phyloP scores from a whole-genome alignment of 352 stramenopile species.

The Globisporangium iwayamae region DNA sequence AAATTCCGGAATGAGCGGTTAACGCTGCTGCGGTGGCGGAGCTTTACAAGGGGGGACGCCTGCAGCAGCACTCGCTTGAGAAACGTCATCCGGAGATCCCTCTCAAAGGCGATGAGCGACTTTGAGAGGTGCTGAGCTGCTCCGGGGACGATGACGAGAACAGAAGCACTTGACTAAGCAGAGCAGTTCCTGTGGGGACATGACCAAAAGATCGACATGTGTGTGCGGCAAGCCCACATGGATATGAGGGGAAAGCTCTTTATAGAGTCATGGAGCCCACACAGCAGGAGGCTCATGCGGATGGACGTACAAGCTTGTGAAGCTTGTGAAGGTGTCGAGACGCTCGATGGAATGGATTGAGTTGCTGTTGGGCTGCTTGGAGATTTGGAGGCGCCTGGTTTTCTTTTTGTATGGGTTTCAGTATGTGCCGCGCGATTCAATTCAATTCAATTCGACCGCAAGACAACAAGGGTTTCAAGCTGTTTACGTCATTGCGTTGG shows the following conservation, averaged over 20 bases:
- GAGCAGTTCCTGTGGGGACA: background rate
- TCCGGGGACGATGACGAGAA: conserved; percentile 1
- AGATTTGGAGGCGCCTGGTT: conserved; percentile 1
- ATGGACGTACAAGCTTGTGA: background rate
- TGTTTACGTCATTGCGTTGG: conserved; percentile 10
- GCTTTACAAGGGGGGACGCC: background rate
- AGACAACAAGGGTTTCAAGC: background rate
- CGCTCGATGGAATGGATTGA: background rate
- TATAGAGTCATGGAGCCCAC: no score
- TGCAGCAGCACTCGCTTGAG: background rate
- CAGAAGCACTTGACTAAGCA: background rate
- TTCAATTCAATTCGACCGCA: background rate
- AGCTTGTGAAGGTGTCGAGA: background rate
- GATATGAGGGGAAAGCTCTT: background rate
- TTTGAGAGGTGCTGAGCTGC: background rate
- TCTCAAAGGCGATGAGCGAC: conserved; percentile 14
- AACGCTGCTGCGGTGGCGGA: background rate
- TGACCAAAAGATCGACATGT: background rate
- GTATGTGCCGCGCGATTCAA: background rate
- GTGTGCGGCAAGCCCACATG: background rate
- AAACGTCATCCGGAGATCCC: conserved; percentile 12
- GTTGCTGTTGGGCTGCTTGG: background rate
- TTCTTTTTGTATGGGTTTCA: conserved; percentile 7
- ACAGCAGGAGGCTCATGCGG: background rate
- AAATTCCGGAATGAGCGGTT: conserved; percentile 26